Conservation (phyloP, 2,329 filamentous ascomycete genomes). For the Macrophomina phaseolina region DNA sequence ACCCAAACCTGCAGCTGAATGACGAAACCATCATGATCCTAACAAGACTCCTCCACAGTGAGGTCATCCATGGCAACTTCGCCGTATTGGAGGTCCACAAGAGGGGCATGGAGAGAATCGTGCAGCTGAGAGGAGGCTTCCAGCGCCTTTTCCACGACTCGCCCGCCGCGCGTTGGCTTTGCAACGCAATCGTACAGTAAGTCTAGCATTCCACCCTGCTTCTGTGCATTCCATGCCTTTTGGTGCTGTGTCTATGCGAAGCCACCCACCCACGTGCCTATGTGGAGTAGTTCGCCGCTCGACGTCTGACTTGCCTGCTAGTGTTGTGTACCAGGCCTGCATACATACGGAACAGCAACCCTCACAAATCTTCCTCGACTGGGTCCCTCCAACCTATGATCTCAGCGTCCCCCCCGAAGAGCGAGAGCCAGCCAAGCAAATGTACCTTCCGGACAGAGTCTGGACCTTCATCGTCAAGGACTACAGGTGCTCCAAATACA, state of each 20-base stretch:
- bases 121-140: constrained; percentile 9
- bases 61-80: constrained; percentile 12
- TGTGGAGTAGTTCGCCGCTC: no score
- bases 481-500: constrained; percentile 13
- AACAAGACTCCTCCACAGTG: constrained; percentile 7
- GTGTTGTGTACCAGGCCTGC: constrained; percentile 11
- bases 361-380: constrained; percentile 8
- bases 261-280: no score
- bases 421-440: not conserved
- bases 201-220: not conserved
- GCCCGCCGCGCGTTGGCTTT: constrained; percentile 14
- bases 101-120: constrained; percentile 9
- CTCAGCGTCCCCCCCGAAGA: constrained; percentile 1
- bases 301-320: not conserved
- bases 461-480: constrained; percentile 14
- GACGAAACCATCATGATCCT: constrained; percentile 19
- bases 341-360: constrained; percentile 18
- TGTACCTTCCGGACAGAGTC: constrained; percentile 10
- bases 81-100: constrained; percentile 16
- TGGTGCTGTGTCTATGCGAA: no score
- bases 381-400: not conserved
- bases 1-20: not conserved
- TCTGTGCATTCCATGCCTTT: not conserved
- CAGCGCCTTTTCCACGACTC: constrained; percentile 12
- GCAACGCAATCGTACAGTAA: constrained; percentile 10